Conservation (phyloP, 768 basidiomycete genomes). For the Cytidiella melzeri region DNA sequence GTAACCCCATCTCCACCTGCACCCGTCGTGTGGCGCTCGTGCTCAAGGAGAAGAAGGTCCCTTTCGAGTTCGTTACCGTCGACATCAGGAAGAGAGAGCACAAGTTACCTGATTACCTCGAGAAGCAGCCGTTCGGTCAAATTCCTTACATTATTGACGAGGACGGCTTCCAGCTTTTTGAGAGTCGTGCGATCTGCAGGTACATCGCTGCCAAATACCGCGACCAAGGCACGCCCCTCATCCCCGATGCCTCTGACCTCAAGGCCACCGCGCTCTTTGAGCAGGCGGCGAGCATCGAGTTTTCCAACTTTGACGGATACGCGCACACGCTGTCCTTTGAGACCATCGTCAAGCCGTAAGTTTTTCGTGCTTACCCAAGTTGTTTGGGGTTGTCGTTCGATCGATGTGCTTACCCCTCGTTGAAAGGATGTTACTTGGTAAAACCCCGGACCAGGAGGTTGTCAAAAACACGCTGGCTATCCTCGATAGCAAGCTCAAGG, state of each 20-base stretch:
- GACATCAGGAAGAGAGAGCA: conserved; percentile 38
- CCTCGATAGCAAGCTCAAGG: conserved; percentile 39
- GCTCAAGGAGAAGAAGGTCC: conserved; percentile 49
- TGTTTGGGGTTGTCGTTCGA: no score
- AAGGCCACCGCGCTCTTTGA: conserved; percentile 34
- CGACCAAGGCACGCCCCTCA: conserved; percentile 41
- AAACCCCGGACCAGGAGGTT: conserved; percentile 25
- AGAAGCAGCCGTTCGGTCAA: conserved; percentile 58
- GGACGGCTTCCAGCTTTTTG: conserved; percentile 56
- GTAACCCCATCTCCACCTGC: conserved; percentile 35
- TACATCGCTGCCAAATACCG: conserved; percentile 51
- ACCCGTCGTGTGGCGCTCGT: conserved; percentile 46
- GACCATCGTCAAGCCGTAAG: conserved; percentile 35
- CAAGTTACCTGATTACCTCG: conserved; percentile 36
- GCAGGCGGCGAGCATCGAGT: conserved; percentile 41
- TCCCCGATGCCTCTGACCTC: conserved; percentile 34
- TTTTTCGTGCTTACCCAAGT: neutral
- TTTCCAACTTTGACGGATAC: conserved; percentile 44
- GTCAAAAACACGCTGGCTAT: conserved; percentile 21
- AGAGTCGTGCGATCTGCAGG: conserved; percentile 53
- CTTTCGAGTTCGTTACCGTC: conserved; percentile 44
- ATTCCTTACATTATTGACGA: conserved; percentile 53
- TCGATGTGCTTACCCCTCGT: neutral
- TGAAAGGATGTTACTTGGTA: conserved; percentile 15
- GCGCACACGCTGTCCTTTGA: conserved; percentile 38